These are phyloP conservation scores for Backusella tarrabulga DNA, from an alignment of 192 early-diverging fungal genomes.

Conservation along the genomic window DNA sequence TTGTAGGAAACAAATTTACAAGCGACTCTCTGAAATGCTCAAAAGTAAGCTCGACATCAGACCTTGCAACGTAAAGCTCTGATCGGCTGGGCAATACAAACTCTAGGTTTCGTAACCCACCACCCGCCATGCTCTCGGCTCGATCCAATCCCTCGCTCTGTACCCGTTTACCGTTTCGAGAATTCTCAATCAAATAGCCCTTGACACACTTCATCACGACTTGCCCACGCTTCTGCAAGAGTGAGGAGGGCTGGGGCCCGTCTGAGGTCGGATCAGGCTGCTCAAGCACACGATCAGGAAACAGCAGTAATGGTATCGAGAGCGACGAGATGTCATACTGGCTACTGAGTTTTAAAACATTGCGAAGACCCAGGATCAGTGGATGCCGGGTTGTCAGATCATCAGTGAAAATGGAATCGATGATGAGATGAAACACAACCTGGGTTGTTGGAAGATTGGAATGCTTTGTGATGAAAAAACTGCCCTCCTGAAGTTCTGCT, in stretches of 20 bases:
- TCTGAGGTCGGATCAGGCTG: slow-evolving; percentile 22
- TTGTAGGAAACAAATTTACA: slow-evolving; percentile 45
- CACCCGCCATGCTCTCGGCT: slow-evolving; percentile 20
- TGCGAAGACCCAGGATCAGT: slow-evolving; percentile 58
- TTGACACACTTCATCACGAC: slow-evolving; percentile 50
- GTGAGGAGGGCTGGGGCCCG: slow-evolving; percentile 22
- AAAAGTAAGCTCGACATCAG: slow-evolving; percentile 39
- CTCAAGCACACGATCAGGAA: slow-evolving; percentile 45
- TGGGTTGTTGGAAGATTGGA: slow-evolving; percentile 76
- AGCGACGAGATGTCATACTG: slow-evolving; percentile 64
- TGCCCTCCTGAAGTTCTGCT: slow-evolving; percentile 51
- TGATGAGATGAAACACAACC: slow-evolving; percentile 73
- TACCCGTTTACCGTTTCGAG: slow-evolving; percentile 43
- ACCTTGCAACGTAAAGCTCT: slow-evolving; percentile 1
- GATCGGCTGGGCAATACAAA: slow-evolving; percentile 48
- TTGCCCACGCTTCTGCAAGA: slow-evolving; percentile 46
- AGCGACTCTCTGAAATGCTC: slow-evolving; percentile 44
- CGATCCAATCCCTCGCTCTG: slow-evolving; percentile 43
- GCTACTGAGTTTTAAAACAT: slow-evolving; percentile 57
- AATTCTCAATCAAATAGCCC: slow-evolving; percentile 55
- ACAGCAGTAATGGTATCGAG: slow-evolving; percentile 64
- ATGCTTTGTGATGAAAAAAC: slow-evolving; percentile 77
- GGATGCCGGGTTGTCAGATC: slow-evolving; percentile 32
- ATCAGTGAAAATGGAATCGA: slow-evolving; percentile 35
- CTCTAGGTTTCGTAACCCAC: slow-evolving; percentile 45